Evolutionary conservation across 2,329 filamentous ascomycete genomes (phyloP), one percentile per base, ranked within the genome.

Genomic region (Colletotrichum truncatum): DNA sequence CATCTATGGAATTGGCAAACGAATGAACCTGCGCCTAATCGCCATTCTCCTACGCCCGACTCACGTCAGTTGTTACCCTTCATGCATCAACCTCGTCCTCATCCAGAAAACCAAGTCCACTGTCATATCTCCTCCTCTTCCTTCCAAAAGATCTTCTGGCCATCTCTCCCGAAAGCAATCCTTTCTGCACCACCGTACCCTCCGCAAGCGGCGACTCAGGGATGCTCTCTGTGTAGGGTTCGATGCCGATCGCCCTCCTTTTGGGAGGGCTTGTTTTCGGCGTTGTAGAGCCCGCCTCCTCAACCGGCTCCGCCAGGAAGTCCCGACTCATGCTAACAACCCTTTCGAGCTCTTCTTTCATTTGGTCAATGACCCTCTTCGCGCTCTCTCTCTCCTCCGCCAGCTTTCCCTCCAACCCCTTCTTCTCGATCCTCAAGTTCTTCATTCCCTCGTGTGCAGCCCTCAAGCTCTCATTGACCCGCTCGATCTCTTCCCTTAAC

Each of bases 31-130:
- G 48, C 41, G 56, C 56, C 56, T 36, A 28, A 48, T 60, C 55
- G 55, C 61, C 62, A 21, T 23, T 48, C 32, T 16, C 39, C 48
- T 41, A 18, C 23, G n/a, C 2, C 16, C 60, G 28, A 18, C 28
- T 30, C 32, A 43, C 28, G 7, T 12, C 26, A 18, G 12, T 38
- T 51, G 10, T 14, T 16, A 26, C 10, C 30, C 16, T 52, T 39
- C 26, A 66, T n/a, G 58, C 58, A 30, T 78, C 77, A 16, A 78
- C 73, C 57, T 83, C 82, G 34, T 87, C 85, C 70, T 88, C 85
- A 26, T 86, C 84, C 72, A 87, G 68, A 23, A 89, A 76, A 0
- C 85, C 85, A 52, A 89, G 70, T 0, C 86, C 87, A 57, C 84
- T 87, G 72, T 89, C 86, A 67, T 83, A 81, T 62, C 81, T 78